phyloP scores from a whole-genome alignment of 2,329 filamentous ascomycete genomes.

The Alternaria novae-zelandiae region DNA sequence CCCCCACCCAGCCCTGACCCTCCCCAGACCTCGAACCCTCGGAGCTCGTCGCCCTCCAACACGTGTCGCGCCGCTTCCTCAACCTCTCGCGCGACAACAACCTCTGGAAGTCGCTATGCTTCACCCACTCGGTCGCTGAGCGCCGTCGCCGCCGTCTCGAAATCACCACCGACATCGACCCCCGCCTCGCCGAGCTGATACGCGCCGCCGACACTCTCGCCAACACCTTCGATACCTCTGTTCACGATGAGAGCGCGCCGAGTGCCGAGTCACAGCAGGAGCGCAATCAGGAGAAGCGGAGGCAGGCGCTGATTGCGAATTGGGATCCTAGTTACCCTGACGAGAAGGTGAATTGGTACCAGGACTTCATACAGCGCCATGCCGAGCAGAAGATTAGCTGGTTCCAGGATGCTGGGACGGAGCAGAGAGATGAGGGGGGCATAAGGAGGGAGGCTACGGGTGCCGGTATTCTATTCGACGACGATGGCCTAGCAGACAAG shows the following conservation, averaged over 20 bases:
- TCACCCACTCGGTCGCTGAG: conserved; percentile 72
- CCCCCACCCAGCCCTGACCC: conserved; percentile 19
- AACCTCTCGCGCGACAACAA: conserved; percentile 73
- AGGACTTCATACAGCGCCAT: conserved; percentile 84
- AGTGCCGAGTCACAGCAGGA: conserved; percentile 39
- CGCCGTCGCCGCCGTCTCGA: conserved; percentile 59
- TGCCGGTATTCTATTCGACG: conserved; percentile 68
- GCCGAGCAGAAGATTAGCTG: conserved; percentile 77
- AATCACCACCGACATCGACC: conserved; percentile 43
- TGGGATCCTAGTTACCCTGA: conserved; percentile 81
- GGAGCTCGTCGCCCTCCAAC: conserved; percentile 72
- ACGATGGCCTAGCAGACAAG: conserved; percentile 60
- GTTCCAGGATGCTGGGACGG: conserved; percentile 67
- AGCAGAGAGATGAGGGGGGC: conserved; percentile 48
- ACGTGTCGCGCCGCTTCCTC: conserved; percentile 70
- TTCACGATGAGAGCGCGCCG: conserved; percentile 36
- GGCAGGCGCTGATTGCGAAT: conserved; percentile 69
- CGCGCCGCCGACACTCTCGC: conserved; percentile 49
- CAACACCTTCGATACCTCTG: conserved; percentile 27
- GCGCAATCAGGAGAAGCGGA: conserved; percentile 48
- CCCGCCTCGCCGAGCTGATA: conserved; percentile 52
- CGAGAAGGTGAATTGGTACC: conserved; percentile 82
- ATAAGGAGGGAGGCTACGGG: conserved; percentile 71
- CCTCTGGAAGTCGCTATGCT: conserved; percentile 79
- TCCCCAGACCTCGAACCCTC: conserved; percentile 62